Percentiles rank a stretch among this genome's conserved stretches.
Evolutionary conservation across 208 protist genomes (phyloP).

Genomic region (Jaenimonas drosophilae): DNA sequence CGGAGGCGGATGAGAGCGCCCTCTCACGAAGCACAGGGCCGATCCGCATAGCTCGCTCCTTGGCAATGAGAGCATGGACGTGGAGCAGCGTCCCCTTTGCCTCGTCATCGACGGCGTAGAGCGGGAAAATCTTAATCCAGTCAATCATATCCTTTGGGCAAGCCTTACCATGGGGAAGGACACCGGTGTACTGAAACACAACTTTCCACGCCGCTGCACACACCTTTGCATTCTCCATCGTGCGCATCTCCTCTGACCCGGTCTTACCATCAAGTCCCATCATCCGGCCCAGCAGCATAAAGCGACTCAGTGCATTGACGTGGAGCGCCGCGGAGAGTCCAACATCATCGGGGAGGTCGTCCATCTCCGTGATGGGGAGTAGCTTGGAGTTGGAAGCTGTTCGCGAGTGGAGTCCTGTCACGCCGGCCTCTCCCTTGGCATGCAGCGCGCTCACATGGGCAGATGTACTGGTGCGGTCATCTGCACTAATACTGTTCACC

Average conservation of each 20-base stretch:
- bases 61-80: slow-evolving; percentile 19
- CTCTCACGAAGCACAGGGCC: slow-evolving; percentile 2
- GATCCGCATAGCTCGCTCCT: slow-evolving; percentile 4
- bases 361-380: background rate
- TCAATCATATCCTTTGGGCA: slow-evolving; percentile 30
- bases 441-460: too few relatives aligned
- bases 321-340: slow-evolving; percentile 26
- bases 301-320: slow-evolving; percentile 15
- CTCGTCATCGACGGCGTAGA: slow-evolving; percentile 29
- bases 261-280: slow-evolving; percentile 11
- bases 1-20: background rate
- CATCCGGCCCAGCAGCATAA: slow-evolving; percentile 10
- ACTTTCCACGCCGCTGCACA: slow-evolving; percentile 23
- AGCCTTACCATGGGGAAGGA: slow-evolving; percentile 24
- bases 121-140: slow-evolving; percentile 44
- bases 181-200: slow-evolving; percentile 37
- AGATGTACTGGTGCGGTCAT: slow-evolving; percentile 21
- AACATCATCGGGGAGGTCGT: slow-evolving; percentile 23
- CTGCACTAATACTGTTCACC: slow-evolving; percentile 39
- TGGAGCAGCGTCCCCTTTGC: slow-evolving; percentile 27
- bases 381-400: background rate
- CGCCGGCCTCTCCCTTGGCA: too few relatives aligned
- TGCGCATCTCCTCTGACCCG: background rate
- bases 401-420: background rate
- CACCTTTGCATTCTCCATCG: slow-evolving; percentile 1